phyloP scores from a whole-genome alignment of 2,329 filamentous ascomycete genomes.

The Cephalotrichum gorgonifer region DNA sequence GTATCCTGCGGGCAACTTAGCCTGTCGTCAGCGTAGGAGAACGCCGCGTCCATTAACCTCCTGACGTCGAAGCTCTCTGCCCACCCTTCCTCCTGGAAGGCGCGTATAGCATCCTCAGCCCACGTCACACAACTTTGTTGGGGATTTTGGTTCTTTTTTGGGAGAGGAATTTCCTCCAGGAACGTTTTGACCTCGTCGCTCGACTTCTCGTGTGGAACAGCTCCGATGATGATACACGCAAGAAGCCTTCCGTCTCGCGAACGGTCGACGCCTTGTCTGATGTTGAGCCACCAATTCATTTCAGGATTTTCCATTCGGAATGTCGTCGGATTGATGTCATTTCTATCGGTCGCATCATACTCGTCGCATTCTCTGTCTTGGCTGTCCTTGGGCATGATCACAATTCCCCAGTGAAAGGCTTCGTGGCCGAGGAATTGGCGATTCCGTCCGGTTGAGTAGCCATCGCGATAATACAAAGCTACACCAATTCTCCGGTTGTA shows the following conservation, averaged over 20 bases:
- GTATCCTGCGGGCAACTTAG: neutral
- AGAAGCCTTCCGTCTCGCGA: neutral
- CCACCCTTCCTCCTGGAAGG: conserved; percentile 16
- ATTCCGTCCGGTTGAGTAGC: conserved; percentile 14
- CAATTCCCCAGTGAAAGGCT: conserved; percentile 21
- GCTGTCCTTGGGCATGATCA: conserved; percentile 10
- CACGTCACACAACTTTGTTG: conserved; percentile 25
- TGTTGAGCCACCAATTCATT: conserved; percentile 19
- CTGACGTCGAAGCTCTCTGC: neutral
- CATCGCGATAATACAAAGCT: conserved; percentile 16
- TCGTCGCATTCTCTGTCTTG: neutral
- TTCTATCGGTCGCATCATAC: conserved; percentile 20
- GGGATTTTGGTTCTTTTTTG: conserved; percentile 19
- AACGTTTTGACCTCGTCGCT: conserved; percentile 11
- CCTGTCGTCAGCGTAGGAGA: neutral
- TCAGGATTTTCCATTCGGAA: conserved; percentile 19
- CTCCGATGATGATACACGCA: neutral
- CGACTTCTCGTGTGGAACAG: conserved; percentile 3
- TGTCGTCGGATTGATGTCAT: conserved; percentile 17
- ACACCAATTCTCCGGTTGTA: conserved; percentile 8
- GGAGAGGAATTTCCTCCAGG: conserved; percentile 15
- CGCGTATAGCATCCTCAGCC: conserved; percentile 15
- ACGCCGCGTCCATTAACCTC: neutral
- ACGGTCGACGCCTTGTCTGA: neutral
- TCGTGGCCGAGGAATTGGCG: conserved; percentile 15